Conservation (phyloP, 768 basidiomycete genomes). For the Saitozyma sp. region DNA sequence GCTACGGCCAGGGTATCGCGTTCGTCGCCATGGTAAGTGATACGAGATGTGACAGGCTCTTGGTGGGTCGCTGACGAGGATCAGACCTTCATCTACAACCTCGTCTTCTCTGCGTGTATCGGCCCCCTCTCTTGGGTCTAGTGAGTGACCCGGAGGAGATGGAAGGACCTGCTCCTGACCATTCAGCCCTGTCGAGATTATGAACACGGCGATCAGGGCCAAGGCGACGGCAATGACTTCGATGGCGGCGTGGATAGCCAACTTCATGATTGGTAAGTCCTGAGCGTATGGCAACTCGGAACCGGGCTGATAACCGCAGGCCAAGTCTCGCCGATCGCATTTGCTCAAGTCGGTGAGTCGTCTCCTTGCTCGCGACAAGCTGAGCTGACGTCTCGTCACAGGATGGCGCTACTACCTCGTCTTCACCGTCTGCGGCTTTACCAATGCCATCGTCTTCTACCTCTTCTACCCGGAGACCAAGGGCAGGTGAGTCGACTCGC, state of each 20-base stretch:
- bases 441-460: slow-evolving; percentile 47
- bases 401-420: slow-evolving; percentile 51
- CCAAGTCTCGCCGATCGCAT: slow-evolving; percentile 42
- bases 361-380: background rate
- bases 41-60: no score
- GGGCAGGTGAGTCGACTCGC: slow-evolving; percentile 4
- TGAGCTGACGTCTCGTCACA: slow-evolving; percentile 9
- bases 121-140: slow-evolving; percentile 61
- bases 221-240: slow-evolving; percentile 74
- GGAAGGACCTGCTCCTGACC: background rate
- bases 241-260: slow-evolving; percentile 44
- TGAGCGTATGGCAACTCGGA: no score
- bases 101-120: slow-evolving; percentile 65
- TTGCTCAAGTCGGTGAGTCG: slow-evolving; percentile 30
- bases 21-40: slow-evolving; percentile 29
- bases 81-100: slow-evolving; percentile 56
- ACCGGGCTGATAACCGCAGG: no score
- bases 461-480: slow-evolving; percentile 47
- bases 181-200: slow-evolving; percentile 67
- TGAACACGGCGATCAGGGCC: slow-evolving; percentile 77
- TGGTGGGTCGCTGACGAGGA: no score
- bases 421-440: slow-evolving; percentile 40
- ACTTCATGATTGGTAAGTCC: slow-evolving; percentile 41
- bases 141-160: slow-evolving; percentile 21
- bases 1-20: slow-evolving; percentile 25